Evolutionary conservation across 2,329 filamentous ascomycete genomes (phyloP), one percentile per base, ranked within the genome.

Genomic region (Aspergillus piperis): DNA sequence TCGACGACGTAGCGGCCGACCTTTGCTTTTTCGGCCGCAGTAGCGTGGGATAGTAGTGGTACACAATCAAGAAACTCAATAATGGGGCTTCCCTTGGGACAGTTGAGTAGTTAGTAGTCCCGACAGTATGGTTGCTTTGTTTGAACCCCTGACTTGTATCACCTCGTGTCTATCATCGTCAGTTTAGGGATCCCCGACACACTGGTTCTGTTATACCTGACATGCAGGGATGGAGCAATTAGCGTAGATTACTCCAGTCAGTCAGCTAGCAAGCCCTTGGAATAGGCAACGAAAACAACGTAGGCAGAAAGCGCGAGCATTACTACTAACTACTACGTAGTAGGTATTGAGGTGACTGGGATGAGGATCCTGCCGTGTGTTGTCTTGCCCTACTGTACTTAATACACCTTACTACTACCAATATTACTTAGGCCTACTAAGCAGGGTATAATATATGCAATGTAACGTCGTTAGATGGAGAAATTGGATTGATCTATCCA

Each of bases 11-110:
- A 56, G n/a, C 30, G 39, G 25, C 13, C 47, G 25, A 13, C 8
- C 13, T 57, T 57, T 57, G 54, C 44, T 57, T 57, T 57, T 57
- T 57, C 52, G 21, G 38, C 8, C 32, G 30, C 54, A 30, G 49
- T 57, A 57, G 54, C 41, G 13, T 57, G 30, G 44, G 21, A 51
- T 32, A 44, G 23, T 54, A 27, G 23, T 41, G 13, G 19, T 21
- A 44, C 41, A 21, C 19, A 10, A 23, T 44, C 19, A 36, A 36
- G 41, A 8, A 19, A 44, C 41, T 13, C 41, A 44, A 44, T 44
- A 44, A 21, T 44, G 41, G 19, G 19, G 21, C 10, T 15, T 13
- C 41, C 10, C 17, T 44, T 19, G 41, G 11, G 41, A 21, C 19
- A 44, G 19, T 6, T 36, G 32, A 13, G 32, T 36, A 36, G 32